Evolutionary conservation across 2,329 filamentous ascomycete genomes (phyloP).

Genomic region (Madurella mycetomatis): DNA sequence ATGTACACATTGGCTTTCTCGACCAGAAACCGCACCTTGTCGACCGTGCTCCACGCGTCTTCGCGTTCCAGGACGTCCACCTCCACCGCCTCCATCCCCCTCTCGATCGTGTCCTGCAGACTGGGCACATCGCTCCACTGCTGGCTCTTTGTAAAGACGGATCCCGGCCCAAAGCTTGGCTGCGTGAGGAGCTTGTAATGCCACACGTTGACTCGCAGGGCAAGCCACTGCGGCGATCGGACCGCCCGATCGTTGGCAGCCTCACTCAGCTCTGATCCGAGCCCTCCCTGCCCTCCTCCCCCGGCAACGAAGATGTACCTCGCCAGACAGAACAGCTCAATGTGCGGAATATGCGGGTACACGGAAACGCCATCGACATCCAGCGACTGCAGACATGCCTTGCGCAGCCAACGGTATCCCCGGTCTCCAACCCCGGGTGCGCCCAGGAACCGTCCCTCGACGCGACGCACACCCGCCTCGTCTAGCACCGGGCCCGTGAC

Average conservation of each 20-base stretch:
- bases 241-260: conserved; percentile 14
- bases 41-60: conserved; percentile 40
- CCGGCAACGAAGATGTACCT: conserved; percentile 41
- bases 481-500: conserved; percentile 81
- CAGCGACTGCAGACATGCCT: conserved; percentile 63
- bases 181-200: conserved; percentile 58
- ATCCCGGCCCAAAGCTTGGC: conserved; percentile 50
- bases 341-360: conserved; percentile 76
- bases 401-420: conserved; percentile 36
- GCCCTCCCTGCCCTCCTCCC: conserved; percentile 33
- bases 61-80: conserved; percentile 31
- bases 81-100: conserved; percentile 41
- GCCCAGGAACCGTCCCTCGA: conserved; percentile 36
- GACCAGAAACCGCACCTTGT: conserved; percentile 67
- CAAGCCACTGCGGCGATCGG: conserved; percentile 53
- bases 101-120: conserved; percentile 48
- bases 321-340: conserved; percentile 80
- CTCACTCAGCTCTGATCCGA: conserved; percentile 31
- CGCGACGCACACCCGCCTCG: conserved; percentile 9
- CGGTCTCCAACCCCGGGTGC: neutral
- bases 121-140: conserved; percentile 57
- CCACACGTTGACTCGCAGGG: conserved; percentile 69
- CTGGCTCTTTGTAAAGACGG: conserved; percentile 51
- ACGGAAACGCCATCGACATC: conserved; percentile 80
- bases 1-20: conserved; percentile 82